phyloP scores from a whole-genome alignment of 2,329 filamentous ascomycete species.

The Cladophialophora exuberans region DNA sequence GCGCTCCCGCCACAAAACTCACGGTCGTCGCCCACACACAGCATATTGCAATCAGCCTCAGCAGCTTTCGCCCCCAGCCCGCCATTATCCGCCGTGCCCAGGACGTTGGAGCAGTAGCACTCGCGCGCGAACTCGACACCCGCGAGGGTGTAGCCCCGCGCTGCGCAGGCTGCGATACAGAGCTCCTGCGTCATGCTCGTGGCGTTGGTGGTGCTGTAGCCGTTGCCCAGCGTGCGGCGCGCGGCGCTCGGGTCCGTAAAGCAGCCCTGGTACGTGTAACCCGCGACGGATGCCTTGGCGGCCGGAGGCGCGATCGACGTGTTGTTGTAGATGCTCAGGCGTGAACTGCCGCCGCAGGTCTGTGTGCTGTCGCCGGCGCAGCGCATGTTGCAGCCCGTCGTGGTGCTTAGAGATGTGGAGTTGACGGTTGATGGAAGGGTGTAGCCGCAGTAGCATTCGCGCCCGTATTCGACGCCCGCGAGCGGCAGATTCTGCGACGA shows the following conservation, averaged over 20 bases:
- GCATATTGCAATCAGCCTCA: slow-evolving; percentile 27
- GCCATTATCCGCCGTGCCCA: slow-evolving; percentile 28
- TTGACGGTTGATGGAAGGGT: slow-evolving; percentile 15
- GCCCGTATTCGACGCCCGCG: slow-evolving; percentile 39
- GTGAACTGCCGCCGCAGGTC: slow-evolving; percentile 35
- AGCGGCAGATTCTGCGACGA: slow-evolving; percentile 24
- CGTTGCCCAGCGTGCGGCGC: slow-evolving; percentile 19
- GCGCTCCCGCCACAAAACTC: slow-evolving; percentile 35
- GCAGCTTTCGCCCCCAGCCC: slow-evolving; percentile 21
- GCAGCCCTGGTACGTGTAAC: slow-evolving; percentile 29
- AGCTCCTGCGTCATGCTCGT: slow-evolving; percentile 47
- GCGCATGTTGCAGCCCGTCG: slow-evolving; percentile 32
- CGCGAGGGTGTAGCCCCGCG: slow-evolving; percentile 37
- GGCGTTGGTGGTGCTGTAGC: slow-evolving; percentile 49
- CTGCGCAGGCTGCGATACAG: slow-evolving; percentile 35
- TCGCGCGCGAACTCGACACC: slow-evolving; percentile 45
- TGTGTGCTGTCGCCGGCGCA: slow-evolving; percentile 32
- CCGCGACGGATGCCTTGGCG: slow-evolving; percentile 8
- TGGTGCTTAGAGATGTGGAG: slow-evolving; percentile 17
- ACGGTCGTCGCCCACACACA: slow-evolving; percentile 30
- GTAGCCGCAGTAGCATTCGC: slow-evolving; percentile 41
- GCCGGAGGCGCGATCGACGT: slow-evolving; percentile 21
- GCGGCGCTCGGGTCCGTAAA: slow-evolving; percentile 27
- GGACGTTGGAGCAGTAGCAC: slow-evolving; percentile 39
- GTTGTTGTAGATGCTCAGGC: slow-evolving; percentile 25